Conservation (phyloP, 202 grass and related monocot genomes). For the Panicum virgatum region DNA sequence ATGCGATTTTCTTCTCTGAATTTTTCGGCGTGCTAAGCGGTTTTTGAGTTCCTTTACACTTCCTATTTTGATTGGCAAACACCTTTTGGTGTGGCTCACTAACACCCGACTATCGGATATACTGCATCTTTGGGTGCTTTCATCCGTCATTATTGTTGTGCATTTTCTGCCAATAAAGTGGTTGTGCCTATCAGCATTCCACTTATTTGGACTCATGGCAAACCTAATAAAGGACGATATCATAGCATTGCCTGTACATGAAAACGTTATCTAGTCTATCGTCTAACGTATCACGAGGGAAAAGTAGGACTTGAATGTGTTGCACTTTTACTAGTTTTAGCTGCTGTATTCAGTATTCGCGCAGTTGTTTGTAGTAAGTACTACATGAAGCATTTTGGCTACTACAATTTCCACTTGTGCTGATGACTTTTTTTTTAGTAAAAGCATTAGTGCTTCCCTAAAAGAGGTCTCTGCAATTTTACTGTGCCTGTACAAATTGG, state of each 20-base stretch:
- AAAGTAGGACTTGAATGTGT: conserved; percentile 22
- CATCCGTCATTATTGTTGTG: neutral
- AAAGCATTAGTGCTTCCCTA: conserved; percentile 18
- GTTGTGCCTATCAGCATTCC: conserved; percentile 24
- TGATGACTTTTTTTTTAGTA: neutral
- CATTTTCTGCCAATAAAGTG: conserved; percentile 25
- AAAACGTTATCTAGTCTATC: conserved; percentile 29
- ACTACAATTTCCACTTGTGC: conserved; percentile 16
- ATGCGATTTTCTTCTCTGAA: neutral
- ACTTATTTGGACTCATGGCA: conserved; percentile 33
- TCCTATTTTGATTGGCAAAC: conserved; percentile 35
- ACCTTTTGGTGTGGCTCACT: conserved; percentile 41
- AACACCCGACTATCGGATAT: conserved; percentile 33
- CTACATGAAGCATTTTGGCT: conserved; percentile 11
- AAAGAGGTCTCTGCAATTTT: neutral
- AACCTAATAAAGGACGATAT: conserved; percentile 41
- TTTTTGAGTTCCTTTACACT: neutral
- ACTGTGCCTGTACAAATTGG: neutral
- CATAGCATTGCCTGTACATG: conserved; percentile 32
- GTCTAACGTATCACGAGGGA: conserved; percentile 24
- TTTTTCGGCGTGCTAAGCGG: conserved; percentile 20
- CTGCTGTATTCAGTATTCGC: conserved; percentile 7
- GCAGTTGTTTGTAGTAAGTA: conserved; percentile 7
- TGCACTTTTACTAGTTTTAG: conserved; percentile 24
- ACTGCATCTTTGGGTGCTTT: conserved; percentile 35